Evolutionary conservation across 2,329 filamentous ascomycete species (phyloP), one percentile per base, ranked within the genome.

Genomic region (Spiromastix sp.): DNA sequence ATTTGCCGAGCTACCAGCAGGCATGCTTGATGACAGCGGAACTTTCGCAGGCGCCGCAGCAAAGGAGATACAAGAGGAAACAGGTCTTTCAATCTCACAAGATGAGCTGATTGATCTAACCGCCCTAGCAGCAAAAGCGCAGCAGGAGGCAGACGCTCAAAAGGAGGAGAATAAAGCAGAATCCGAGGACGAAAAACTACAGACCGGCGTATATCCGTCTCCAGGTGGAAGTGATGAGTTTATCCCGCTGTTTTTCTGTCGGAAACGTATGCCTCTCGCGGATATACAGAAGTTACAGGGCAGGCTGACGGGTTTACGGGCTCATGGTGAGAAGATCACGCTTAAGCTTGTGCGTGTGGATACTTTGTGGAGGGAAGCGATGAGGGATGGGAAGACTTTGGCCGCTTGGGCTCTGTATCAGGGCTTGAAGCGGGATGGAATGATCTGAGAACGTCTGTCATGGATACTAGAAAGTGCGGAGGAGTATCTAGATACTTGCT

Each of bases 191-290:
- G 56, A 67, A 46, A 44, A 48, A 2, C 42, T 74, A 7, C 66
- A 70, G 40, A 54, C 61, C 32, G 69, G 61, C 1, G 58, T 72
- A 30, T 76, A 76, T 46, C 68, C 71, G 0, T 68, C 63, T 9
- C 57, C 68, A 1, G 73, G 73, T 2, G 72, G 67, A 2, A 70
- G 68, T 38, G 73, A 77, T 48, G 72, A 77, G 41, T 75, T 71
- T 43, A 68, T 76, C 17, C 69, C 71, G 0, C 46, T 76, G 4
- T 72, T 75, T 40, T 46, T 75, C 20, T 71, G 66, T 41, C 64
- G 73, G 48, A 74, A 74, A 47, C 51, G 64, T 3, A 58, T 77
- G 39, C 52, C 63, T 2, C 52, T 63, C 21, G 47, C 51, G 4
- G 57, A 71, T 20, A 64, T 77, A 43, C 56, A 69, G 22, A 59